These are phyloP conservation scores for Myriosclerotinia scirpicola DNA, from an alignment of 2,329 filamentous ascomycete genomes.

Conservation along the genomic window DNA sequence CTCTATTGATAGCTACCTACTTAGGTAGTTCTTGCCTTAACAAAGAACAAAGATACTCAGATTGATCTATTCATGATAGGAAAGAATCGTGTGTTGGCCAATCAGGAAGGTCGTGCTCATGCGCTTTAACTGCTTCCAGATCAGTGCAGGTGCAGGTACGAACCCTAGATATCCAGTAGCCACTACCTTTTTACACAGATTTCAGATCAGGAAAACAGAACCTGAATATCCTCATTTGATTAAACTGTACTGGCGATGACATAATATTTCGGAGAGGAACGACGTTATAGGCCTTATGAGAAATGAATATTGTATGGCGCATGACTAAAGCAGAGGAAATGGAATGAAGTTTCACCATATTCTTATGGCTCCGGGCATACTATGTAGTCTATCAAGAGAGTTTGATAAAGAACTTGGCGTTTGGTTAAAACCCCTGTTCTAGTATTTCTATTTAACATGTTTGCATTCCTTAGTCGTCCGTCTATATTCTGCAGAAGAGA, in stretches of 20 bases:
- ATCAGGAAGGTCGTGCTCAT: neutral
- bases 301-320: neutral
- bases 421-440: constrained; percentile 33
- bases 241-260: neutral
- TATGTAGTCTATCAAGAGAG: constrained; percentile 47
- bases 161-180: neutral
- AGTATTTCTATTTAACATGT: constrained; percentile 36
- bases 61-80: neutral
- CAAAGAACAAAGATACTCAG: too few species aligned
- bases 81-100: neutral
- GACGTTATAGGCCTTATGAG: neutral
- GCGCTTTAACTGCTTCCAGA: neutral
- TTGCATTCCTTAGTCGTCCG: constrained; percentile 51
- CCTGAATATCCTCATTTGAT: neutral
- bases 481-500: constrained; percentile 57
- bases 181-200: neutral
- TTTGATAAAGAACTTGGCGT: constrained; percentile 52
- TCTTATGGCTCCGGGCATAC: constrained; percentile 20
- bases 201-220: neutral
- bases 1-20: too few species aligned
- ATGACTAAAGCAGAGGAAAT: neutral
- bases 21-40: too few species aligned
- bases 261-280: too few species aligned
- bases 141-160: neutral
- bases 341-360: neutral